phyloP scores from a whole-genome alignment of 331 rosid genomes.

The Pyracantha coccinea region DNA sequence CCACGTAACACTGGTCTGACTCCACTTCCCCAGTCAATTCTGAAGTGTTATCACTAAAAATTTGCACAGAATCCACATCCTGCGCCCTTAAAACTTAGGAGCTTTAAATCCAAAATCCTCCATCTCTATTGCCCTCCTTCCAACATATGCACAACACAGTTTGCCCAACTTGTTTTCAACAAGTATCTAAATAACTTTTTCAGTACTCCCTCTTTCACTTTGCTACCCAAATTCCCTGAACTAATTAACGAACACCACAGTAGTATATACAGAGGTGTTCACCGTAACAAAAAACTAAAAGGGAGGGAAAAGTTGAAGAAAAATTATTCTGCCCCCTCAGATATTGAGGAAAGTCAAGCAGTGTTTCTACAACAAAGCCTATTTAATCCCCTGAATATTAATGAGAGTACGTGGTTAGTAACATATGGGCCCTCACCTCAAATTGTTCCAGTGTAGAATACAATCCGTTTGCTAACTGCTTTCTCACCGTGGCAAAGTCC shows the following conservation, averaged over 20 bases:
- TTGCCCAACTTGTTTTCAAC: not conserved
- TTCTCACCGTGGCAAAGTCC: slow-evolving; percentile 90
- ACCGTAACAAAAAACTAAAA: not conserved
- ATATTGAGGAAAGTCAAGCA: not conserved
- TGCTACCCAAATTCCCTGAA: not conserved
- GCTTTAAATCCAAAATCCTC: not conserved
- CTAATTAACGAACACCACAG: not conserved
- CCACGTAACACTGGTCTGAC: not conserved
- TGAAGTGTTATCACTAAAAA: not conserved
- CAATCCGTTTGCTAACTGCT: slow-evolving; percentile 58
- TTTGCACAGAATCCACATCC: not conserved
- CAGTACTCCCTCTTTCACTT: not conserved
- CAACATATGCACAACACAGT: not conserved
- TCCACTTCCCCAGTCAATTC: not conserved
- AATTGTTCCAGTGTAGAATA: slow-evolving; percentile 72
- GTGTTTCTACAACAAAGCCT: not conserved
- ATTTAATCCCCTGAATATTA: not conserved
- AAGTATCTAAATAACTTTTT: not conserved
- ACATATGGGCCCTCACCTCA: slow-evolving; percentile 53
- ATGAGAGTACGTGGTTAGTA: not conserved
- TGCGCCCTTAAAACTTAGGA: not conserved
- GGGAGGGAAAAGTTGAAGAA: not conserved
- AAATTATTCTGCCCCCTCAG: not conserved
- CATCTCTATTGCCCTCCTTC: not conserved
- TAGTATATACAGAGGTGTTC: not conserved